A percentile compares a stretch with the other conserved stretches of the same genome.
Conservation (phyloP, 2,329 filamentous ascomycete genomes). For the Diaporthe citri region DNA sequence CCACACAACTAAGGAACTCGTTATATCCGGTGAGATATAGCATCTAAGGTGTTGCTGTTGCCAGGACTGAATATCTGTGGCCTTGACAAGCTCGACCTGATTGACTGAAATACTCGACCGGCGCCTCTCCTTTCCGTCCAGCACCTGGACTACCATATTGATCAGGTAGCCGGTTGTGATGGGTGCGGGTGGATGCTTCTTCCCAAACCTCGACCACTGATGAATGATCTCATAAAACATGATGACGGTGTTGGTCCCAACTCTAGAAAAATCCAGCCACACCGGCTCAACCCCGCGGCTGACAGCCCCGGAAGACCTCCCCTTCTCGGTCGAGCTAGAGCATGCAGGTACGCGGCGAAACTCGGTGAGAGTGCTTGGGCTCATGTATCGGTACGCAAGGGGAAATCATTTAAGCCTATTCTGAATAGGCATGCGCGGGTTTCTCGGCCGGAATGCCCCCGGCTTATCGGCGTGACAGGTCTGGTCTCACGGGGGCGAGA, state of each 20-base stretch:
- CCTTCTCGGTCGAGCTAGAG: background rate
- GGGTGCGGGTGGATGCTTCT: background rate
- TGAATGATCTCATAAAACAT: background rate
- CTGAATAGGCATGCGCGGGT: background rate
- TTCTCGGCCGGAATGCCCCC: background rate
- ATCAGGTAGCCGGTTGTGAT: background rate
- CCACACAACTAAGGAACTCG: background rate
- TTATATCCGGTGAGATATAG: background rate
- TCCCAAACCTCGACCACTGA: background rate
- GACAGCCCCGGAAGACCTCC: slow-evolving; percentile 1
- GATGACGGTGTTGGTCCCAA: background rate
- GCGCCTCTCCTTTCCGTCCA: background rate
- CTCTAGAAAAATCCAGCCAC: background rate
- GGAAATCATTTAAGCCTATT: background rate
- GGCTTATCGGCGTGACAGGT: background rate
- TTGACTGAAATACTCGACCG: background rate
- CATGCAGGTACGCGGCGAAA: background rate
- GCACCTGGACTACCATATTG: background rate
- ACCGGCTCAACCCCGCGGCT: background rate
- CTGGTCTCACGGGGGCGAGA: background rate
- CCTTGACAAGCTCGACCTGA: background rate
- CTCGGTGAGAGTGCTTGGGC: background rate
- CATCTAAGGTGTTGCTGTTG: background rate
- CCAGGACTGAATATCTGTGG: background rate
- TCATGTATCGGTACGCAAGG: background rate